A percentile compares a stretch with the other conserved stretches of the same genome.
These are phyloP conservation scores for Candida quercuum DNA, from an alignment of 805 yeast genomes.

Conservation along the genomic window DNA sequence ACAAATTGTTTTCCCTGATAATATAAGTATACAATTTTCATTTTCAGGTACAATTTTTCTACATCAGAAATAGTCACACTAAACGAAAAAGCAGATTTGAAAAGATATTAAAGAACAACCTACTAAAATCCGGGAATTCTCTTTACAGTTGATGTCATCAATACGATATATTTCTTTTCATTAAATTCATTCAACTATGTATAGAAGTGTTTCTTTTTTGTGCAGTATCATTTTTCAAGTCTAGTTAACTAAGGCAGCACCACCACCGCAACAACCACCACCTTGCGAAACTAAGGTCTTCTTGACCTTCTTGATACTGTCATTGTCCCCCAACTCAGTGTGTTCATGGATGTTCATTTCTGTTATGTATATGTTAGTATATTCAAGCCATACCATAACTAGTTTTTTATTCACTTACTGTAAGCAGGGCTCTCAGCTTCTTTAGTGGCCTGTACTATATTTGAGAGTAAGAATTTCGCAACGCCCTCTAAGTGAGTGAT, in stretches of 20 bases:
- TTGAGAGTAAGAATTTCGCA: slow-evolving; percentile 59
- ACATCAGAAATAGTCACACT: too few species aligned
- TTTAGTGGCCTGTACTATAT: slow-evolving; percentile 81
- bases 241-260: slow-evolving; percentile 19
- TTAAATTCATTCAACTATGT: not conserved
- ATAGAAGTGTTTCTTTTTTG: too few species aligned
- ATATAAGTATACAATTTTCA: too few species aligned
- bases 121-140: not conserved
- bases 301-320: slow-evolving; percentile 54
- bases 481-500: slow-evolving; percentile 61
- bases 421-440: slow-evolving; percentile 34
- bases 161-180: too few species aligned
- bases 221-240: not conserved
- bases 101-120: not conserved
- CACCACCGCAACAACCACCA: slow-evolving; percentile 56
- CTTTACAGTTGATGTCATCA: too few species aligned
- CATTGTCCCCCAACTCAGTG: slow-evolving; percentile 91
- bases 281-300: slow-evolving; percentile 42
- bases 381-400: not conserved
- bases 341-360: slow-evolving; percentile 67
- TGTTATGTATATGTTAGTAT: not conserved
- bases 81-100: not conserved
- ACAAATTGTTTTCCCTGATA: not conserved
- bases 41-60: too few species aligned
- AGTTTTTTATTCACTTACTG: slow-evolving; percentile 5